Evolutionary conservation across 345 rosid species (phyloP).

Genomic region (Psidium guajava): DNA sequence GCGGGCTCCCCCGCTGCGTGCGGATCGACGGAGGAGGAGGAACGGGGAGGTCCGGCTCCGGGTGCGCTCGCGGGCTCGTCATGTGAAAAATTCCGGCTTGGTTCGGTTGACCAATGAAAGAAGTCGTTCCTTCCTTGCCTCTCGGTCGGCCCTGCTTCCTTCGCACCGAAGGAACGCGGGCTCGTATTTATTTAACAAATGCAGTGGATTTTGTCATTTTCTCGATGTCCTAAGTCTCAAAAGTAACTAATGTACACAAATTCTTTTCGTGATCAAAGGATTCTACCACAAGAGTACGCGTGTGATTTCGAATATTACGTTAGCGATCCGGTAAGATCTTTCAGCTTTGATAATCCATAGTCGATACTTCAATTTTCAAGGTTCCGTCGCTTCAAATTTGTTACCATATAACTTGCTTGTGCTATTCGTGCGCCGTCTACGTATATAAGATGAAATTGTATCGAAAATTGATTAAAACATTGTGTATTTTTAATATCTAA

Average conservation of each 20-base stretch:
- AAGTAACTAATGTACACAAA: background rate
- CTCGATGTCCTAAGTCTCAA: background rate
- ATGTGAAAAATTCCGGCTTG: background rate
- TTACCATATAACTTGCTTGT: background rate
- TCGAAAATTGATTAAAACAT: background rate
- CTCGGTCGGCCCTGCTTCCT: too few relatives aligned
- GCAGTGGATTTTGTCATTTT: background rate
- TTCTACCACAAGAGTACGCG: background rate
- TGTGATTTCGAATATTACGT: background rate
- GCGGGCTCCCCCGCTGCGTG: conserved; percentile 15
- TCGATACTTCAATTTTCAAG: background rate
- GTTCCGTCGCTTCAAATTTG: background rate
- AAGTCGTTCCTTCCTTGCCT: too few relatives aligned
- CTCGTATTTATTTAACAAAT: background rate
- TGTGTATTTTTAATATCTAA: background rate
- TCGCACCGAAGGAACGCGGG: background rate
- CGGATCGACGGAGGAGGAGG: conserved; percentile 6
- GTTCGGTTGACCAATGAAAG: background rate
- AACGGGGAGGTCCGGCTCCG: background rate
- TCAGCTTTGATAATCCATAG: accelerated
- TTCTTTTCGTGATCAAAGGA: background rate
- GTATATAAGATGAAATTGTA: background rate
- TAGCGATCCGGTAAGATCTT: background rate
- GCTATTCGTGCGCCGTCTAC: background rate
- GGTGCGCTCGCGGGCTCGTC: background rate